Percentiles rank a stretch among this genome's conserved stretches.
These are phyloP conservation scores for Carex littledalei DNA, from an alignment of 176 grass and related monocot genomes.

Conservation along the genomic window DNA sequence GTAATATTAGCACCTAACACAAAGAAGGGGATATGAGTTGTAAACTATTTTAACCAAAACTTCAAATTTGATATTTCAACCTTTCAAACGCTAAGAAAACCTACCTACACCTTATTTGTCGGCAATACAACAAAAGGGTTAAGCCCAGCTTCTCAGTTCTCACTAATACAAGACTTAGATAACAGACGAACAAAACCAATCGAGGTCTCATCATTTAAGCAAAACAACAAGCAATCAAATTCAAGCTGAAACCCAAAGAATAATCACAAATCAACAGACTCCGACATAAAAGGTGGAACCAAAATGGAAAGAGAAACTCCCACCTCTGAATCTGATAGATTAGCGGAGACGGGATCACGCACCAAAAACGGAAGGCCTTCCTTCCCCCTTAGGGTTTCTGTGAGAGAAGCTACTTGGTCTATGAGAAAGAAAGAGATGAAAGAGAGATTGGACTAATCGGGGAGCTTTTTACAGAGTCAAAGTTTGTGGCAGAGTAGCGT, in stretches of 20 bases:
- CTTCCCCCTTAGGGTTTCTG: conserved; percentile 7
- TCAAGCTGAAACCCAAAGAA: conserved; percentile 6
- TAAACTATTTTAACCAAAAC: not conserved
- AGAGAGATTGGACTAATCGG: not conserved
- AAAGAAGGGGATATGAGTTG: not conserved
- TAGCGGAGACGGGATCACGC: not conserved
- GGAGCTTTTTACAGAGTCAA: not conserved
- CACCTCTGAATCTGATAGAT: not conserved
- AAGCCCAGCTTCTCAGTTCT: not conserved
- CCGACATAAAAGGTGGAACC: not conserved
- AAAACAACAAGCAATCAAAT: not conserved
- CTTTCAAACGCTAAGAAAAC: not conserved
- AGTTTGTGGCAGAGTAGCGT: conserved; percentile 7
- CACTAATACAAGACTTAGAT: not conserved
- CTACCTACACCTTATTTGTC: not conserved
- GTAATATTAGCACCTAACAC: not conserved
- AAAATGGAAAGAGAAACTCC: not conserved
- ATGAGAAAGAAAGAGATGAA: not conserved
- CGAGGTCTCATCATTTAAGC: not conserved
- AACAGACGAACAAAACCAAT: not conserved
- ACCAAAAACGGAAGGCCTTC: not conserved
- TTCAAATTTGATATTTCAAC: conserved; percentile 15
- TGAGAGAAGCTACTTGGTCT: not conserved
- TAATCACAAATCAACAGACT: conserved; percentile 16
- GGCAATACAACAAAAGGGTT: not conserved